Conservation (phyloP, 2,329 filamentous ascomycete species). For the Aspergillus oerlinghausenensis region DNA sequence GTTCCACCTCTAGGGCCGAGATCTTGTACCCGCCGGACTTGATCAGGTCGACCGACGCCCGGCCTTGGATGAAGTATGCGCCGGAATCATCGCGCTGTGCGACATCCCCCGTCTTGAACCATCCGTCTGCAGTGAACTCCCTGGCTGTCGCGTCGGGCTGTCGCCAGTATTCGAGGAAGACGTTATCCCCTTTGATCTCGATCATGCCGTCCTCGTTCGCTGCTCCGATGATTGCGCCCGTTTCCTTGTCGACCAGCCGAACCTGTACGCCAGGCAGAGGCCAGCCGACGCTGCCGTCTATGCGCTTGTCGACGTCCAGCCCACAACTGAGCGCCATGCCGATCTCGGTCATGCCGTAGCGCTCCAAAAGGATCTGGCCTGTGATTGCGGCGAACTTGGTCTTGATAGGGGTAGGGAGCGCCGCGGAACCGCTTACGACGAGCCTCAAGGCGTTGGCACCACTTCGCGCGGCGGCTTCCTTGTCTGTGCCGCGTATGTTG, state of each 20-base stretch:
- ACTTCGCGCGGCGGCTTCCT: conserved; percentile 27
- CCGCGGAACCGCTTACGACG: conserved; percentile 40
- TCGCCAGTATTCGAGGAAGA: conserved; percentile 43
- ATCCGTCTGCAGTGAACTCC: conserved; percentile 46
- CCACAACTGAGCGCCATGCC: conserved; percentile 46
- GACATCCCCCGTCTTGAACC: conserved; percentile 48
- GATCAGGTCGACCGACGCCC: conserved; percentile 51
- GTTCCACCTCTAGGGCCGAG: conserved; percentile 51
- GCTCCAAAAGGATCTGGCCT: conserved; percentile 41
- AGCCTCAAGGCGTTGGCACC: conserved; percentile 35
- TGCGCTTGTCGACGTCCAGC: conserved; percentile 34
- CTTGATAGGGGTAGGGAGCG: conserved; percentile 40
- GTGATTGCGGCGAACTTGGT: conserved; percentile 38
- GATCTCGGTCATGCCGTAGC: conserved; percentile 51
- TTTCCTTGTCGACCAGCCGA: conserved; percentile 41
- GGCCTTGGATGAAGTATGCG: conserved; percentile 51
- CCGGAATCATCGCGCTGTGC: conserved; percentile 31
- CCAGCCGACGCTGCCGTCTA: conserved; percentile 48
- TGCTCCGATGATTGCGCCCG: conserved; percentile 25
- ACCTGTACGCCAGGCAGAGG: conserved; percentile 46
- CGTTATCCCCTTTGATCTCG: conserved; percentile 39
- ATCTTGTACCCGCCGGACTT: conserved; percentile 55
- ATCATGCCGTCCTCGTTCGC: conserved; percentile 40
- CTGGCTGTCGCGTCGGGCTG: conserved; percentile 42
- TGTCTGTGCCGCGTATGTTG: conserved; percentile 32